These are phyloP conservation scores for Tritrichomonas musculus DNA, from an alignment of 208 protist species.

Conservation along the genomic window DNA sequence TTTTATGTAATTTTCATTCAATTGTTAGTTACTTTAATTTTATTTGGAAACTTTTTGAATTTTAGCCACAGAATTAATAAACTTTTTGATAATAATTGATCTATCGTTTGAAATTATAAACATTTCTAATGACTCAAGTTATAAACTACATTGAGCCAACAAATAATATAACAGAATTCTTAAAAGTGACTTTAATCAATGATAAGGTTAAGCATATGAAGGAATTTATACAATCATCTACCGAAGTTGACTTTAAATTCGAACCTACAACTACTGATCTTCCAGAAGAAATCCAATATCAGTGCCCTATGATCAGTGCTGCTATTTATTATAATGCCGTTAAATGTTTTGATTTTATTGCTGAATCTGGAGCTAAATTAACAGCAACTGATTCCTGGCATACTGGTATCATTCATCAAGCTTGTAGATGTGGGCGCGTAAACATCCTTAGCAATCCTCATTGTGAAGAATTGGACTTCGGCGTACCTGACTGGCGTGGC, in stretches of 20 bases:
- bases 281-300: conserved; percentile 14
- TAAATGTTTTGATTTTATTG: background rate
- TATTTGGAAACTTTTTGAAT: no score
- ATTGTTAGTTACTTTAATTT: no score
- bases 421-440: background rate
- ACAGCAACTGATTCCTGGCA: background rate
- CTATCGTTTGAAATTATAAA: no score
- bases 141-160: no score
- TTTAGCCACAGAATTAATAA: no score
- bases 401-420: background rate
- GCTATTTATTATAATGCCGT: background rate
- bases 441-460: background rate
- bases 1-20: no score
- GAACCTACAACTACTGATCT: background rate
- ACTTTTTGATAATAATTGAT: no score
- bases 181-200: background rate
- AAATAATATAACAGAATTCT: background rate
- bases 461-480: background rate
- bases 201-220: background rate
- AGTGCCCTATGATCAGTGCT: background rate
- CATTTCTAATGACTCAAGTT: no score
- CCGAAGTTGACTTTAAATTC: background rate
- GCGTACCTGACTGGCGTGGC: background rate
- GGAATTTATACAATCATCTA: background rate
- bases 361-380: background rate